phyloP scores from a whole-genome alignment of 495 filamentous ascomycete genomes.

The Penicillium simplicissimum region DNA sequence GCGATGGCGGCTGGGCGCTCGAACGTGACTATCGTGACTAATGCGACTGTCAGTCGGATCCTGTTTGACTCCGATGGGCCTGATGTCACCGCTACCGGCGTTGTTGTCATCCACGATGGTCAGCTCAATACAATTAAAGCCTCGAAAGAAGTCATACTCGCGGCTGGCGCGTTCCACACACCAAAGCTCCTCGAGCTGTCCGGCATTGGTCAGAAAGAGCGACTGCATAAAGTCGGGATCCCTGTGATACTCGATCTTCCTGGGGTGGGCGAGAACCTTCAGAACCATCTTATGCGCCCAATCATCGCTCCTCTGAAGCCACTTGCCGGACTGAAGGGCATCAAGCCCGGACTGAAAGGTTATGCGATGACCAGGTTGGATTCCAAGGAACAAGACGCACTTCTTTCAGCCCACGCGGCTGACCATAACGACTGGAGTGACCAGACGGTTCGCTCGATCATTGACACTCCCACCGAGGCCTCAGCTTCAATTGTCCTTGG shows the following conservation, averaged over 20 bases:
- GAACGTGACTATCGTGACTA: conserved; percentile 52
- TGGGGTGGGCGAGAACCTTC: conserved; percentile 45
- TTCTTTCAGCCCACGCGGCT: neutral
- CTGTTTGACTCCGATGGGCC: conserved; percentile 23
- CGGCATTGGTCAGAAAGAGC: conserved; percentile 36
- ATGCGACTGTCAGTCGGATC: conserved; percentile 47
- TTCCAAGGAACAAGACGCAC: conserved; percentile 6
- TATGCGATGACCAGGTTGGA: conserved; percentile 14
- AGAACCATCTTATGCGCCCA: conserved; percentile 36
- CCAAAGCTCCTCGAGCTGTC: conserved; percentile 56
- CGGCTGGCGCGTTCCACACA: conserved; percentile 52
- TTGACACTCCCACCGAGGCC: conserved; percentile 14
- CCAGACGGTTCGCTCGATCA: conserved; percentile 12
- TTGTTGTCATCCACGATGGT: conserved; percentile 32
- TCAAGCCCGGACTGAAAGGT: conserved; percentile 10
- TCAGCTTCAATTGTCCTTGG: conserved; percentile 11
- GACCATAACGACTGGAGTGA: neutral
- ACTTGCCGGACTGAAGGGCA: conserved; percentile 1
- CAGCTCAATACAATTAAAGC: conserved; percentile 17
- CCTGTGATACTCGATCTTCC: conserved; percentile 34
- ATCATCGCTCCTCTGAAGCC: conserved; percentile 10
- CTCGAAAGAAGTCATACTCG: conserved; percentile 52
- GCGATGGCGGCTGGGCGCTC: conserved; percentile 41
- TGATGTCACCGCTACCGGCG: conserved; percentile 26
- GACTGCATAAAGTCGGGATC: conserved; percentile 21